phyloP scores from a whole-genome alignment of 2,329 filamentous ascomycete species.

The Verticillium nonalfalfae region DNA sequence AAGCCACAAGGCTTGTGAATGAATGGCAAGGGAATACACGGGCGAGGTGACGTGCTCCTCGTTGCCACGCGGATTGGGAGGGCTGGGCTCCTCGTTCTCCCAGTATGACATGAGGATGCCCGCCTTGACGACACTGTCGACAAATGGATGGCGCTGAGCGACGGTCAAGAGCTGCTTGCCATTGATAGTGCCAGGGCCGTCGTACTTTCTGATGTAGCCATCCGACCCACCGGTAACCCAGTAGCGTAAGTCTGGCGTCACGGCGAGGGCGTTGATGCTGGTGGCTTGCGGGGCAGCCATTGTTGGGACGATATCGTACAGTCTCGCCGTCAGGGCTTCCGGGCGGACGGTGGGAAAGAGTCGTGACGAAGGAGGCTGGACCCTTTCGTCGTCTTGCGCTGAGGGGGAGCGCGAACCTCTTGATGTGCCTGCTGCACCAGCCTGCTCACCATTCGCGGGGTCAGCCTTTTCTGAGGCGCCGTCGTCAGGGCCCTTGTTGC shows the following conservation, averaged over 20 bases:
- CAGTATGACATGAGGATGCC: constrained; percentile 94
- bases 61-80: constrained; percentile 29
- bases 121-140: constrained; percentile 94
- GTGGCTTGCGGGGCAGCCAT: constrained; percentile 95
- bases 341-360: constrained; percentile 48
- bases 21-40: constrained; percentile 88
- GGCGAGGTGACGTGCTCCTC: constrained; percentile 70
- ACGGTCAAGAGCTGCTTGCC: constrained; percentile 90
- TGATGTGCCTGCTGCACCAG: constrained; percentile 7
- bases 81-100: constrained; percentile 82
- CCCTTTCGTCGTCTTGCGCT: neutral
- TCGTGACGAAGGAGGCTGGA: constrained; percentile 8
- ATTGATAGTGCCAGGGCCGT: constrained; percentile 91
- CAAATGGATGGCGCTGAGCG: constrained; percentile 91
- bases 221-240: constrained; percentile 92
- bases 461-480: constrained; percentile 14
- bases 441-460: constrained; percentile 24
- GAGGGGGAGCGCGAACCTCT: neutral
- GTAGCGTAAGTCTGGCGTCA: constrained; percentile 91
- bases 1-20: constrained; percentile 86
- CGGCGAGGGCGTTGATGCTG: constrained; percentile 86
- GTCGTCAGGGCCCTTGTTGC: neutral
- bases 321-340: constrained; percentile 70
- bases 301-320: constrained; percentile 94
- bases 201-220: constrained; percentile 95